These are phyloP conservation scores for Isoetes engelmannii DNA, from an alignment of 83 land plant genomes.

Conservation along the genomic window DNA sequence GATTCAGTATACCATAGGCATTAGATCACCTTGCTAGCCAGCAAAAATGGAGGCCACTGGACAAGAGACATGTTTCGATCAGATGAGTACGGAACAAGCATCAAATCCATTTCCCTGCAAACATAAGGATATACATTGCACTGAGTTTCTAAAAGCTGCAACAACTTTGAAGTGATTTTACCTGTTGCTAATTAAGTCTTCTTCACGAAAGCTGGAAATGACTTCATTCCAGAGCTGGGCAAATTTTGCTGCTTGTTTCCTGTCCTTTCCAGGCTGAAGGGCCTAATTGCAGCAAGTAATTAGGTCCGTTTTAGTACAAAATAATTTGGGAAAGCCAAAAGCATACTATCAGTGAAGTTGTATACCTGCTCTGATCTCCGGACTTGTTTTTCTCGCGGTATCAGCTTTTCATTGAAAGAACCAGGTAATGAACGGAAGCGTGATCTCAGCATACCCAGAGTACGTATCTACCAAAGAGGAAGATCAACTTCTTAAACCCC, in stretches of 20 bases:
- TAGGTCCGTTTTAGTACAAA: no score
- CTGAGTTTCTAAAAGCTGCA: no score
- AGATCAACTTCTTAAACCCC: not conserved
- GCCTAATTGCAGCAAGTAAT: no score
- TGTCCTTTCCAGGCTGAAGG: not conserved
- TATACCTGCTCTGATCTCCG: slow-evolving; percentile 6
- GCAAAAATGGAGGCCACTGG: slow-evolving; percentile 97
- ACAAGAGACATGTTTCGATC: slow-evolving; percentile 51
- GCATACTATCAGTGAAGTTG: no score
- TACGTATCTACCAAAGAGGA: slow-evolving; percentile 41
- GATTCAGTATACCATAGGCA: not conserved
- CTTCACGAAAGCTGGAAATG: slow-evolving; percentile 70
- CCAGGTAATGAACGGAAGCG: slow-evolving; percentile 54
- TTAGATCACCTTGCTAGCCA: slow-evolving; percentile 82
- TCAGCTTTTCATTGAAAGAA: slow-evolving; percentile 42
- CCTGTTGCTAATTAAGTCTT: slow-evolving; percentile 84
- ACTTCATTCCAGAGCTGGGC: slow-evolving; percentile 92
- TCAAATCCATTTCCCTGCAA: slow-evolving; percentile 68
- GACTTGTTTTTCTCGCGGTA: slow-evolving; percentile 21
- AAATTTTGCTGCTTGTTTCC: slow-evolving; percentile 78
- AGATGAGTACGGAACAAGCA: slow-evolving; percentile 79
- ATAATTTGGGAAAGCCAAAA: no score
- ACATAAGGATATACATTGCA: no score
- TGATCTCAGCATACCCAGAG: slow-evolving; percentile 57
- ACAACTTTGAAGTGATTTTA: not conserved